Evolutionary conservation across 768 basidiomycete species (phyloP), one percentile per base, ranked within the genome.

Genomic region (Naganishia kalamii): DNA sequence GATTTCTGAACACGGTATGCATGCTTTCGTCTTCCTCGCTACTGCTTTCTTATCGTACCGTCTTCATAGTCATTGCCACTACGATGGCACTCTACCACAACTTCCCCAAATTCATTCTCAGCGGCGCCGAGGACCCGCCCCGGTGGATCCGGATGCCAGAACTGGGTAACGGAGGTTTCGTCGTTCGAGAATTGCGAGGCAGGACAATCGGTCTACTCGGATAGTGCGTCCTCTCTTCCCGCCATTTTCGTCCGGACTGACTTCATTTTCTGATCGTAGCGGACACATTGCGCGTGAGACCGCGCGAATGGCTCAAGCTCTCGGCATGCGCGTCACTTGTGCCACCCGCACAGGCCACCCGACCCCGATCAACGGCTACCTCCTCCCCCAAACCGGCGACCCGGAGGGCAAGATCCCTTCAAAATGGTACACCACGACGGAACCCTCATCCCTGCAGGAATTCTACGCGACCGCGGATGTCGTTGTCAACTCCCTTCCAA

Each of bases 251-350:
- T 48, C n/a, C 30, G 6, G 11, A 37, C n/a, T 15, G 23, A 2
- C 7, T 25, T 35, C 5, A 46, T 47, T 10, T 3, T 10, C 25
- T 37, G 30, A n/a, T 6, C 29, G 4, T 29, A 63, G 62, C 60
- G 69, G 69, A 5, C 69, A 70, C 35, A 70, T 70, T 33, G 69
- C 65, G 0, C 60, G 69, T 13, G 69, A 70, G 54, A 65, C 51
- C 15, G 69, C 64, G 0, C 49, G 69, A 11, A 70, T 70, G 69
- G 67, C 33, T 15, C 33, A 63, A n/a, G 65, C 65, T 0, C 17
- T 70, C 23, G 69, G 69, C 1, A 70, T 70, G 69, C 35, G 65
- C 17, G 60, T 70, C 5, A 41, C 61, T 7, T 65, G 49, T 12
- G 69, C 69, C 5, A 70, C 64, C 12, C 49, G 69, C 4, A 61